Base-by-base conservation (phyloP, 371 early-diverging fungal species). In the Apophysomyces ossiformis region DNA sequence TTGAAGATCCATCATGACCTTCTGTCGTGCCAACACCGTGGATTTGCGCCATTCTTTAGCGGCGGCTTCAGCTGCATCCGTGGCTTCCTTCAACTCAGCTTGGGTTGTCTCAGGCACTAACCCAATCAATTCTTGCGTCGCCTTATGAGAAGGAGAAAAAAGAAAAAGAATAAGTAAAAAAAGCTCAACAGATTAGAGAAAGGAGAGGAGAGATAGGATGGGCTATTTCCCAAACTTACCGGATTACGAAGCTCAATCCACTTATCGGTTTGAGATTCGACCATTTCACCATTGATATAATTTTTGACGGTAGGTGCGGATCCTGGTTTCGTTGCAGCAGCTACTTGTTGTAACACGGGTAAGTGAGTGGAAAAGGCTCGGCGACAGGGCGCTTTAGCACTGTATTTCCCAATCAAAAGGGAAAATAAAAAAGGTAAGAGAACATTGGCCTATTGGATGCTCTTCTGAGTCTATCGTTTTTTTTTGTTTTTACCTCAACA, bases 201-300 rank as follows among this genome's bases (percentile, higher is more conserved):
- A 26, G 32, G 32, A 26, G 32, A 26, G 32, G 2, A 26, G 32
- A 26, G 32, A 26, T 26, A 26, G 32, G 32, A 26, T 26, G 32
- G 32, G 47, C 36, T 32, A 32, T 4, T 7, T 54, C n/a, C n/a
- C 37, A 16, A 11, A 68, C 84, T 74, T 87, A 93, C 95, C 54
- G 98, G 98, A 76, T 98, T 96, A 69, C 87, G 85, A 38, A 98
- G 87, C 58, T 93, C 93, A 69, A 95, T 90, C 95, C 95, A 96
- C 70, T 92, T 86, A 69, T 85, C 78, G 35, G 96, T 85, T 69
- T 91, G 87, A 12, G 97, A 96, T 66, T 96, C 94, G 46, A 92
- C 77, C 75, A 96, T 95, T 85, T 97, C 90, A 61, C 98, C 98
- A 70, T 97, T 91, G 77, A 98, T 93, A 69, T 84, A 92, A 64